Base-by-base conservation (phyloP, 2,329 filamentous ascomycete species). In the Cladophialophora psammophila region DNA sequence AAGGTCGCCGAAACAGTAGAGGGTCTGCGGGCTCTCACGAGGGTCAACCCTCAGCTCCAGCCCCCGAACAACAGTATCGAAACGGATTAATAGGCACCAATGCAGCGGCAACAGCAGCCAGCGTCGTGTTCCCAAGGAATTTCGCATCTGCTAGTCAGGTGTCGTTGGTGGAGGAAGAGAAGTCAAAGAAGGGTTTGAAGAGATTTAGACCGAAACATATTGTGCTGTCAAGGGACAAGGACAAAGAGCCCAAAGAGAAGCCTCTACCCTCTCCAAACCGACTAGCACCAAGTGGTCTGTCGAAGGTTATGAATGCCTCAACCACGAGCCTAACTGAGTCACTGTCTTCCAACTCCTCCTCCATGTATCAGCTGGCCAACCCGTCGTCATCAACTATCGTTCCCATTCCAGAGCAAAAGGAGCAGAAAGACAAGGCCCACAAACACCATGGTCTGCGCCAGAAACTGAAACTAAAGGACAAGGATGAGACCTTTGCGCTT, bases 141-240 rank as follows among this genome's bases (percentile, higher is more conserved):
- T 82, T 75, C 18, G 73, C 76, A 31, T 67, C 73, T 59, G 65
- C 73, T 54, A 68, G 74, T 53, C 64, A 72, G 12, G 60, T 65
- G 20, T 76, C 78, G 7, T 68, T 74, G 26, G 71, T 73, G 4
- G 69, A 74, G 34, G 78, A 80, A 63, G 77, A 76, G 50, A 79
- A 81, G 65, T 76, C 80, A 60, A 88, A 88, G 73, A 82, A 84
- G 66, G 85, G 85, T 74, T 86, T 86, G 42, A 90, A 88, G 84
- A 90, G 90, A 76, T 90, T 91, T 74, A 90, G 90, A 73, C 87
- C 88, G 1, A 90, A 90, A 77, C 86, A 85, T 69, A 88, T 90
- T 70, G 85, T 83, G 4, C 84, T 88, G 15, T 85, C 85, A n/a
- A 85, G 86, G 68, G 85, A 88, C 53, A 88, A 85, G 72, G 84